Evolutionary conservation across 768 basidiomycete genomes (phyloP).

Genomic region (Leccinum subgranulosum): DNA sequence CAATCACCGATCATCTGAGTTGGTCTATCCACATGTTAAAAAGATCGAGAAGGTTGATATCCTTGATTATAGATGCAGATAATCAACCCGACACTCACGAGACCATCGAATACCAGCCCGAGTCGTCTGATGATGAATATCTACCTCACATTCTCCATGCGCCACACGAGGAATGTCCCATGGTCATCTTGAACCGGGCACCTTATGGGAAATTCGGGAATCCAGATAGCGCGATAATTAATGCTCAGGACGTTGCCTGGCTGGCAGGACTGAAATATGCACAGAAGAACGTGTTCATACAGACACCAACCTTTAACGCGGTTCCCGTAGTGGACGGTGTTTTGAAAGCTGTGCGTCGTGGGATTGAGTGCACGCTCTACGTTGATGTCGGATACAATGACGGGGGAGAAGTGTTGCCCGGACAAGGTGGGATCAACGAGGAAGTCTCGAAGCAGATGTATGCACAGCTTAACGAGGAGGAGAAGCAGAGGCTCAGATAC

Average conservation of each 20-base stretch:
- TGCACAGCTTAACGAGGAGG: constrained; percentile 42
- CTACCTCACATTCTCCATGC: constrained; percentile 59
- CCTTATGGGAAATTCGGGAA: constrained; percentile 57
- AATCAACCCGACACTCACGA: constrained; percentile 34
- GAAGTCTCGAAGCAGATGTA: constrained; percentile 62
- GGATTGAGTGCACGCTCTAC: constrained; percentile 57
- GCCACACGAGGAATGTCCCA: constrained; percentile 56
- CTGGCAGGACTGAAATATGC: constrained; percentile 61
- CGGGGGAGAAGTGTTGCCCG: constrained; percentile 59
- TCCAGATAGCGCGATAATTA: constrained; percentile 36
- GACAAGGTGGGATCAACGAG: constrained; percentile 72
- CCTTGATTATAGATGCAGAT: constrained; percentile 28
- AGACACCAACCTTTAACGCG: constrained; percentile 72
- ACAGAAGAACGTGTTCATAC: constrained; percentile 62
- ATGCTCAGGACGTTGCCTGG: constrained; percentile 69
- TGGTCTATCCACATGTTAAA: constrained; percentile 2
- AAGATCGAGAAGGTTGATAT: constrained; percentile 9
- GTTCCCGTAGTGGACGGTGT: constrained; percentile 55
- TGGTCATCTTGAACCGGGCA: constrained; percentile 61
- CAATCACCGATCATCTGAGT: constrained; percentile 41
- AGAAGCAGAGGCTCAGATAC: constrained; percentile 45
- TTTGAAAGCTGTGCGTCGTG: constrained; percentile 58
- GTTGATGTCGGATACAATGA: constrained; percentile 58
- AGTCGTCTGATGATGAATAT: constrained; percentile 45
- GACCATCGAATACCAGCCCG: constrained; percentile 23